Conservation (phyloP, 164 flowering plant species). For the Cinnamomum micranthum region DNA sequence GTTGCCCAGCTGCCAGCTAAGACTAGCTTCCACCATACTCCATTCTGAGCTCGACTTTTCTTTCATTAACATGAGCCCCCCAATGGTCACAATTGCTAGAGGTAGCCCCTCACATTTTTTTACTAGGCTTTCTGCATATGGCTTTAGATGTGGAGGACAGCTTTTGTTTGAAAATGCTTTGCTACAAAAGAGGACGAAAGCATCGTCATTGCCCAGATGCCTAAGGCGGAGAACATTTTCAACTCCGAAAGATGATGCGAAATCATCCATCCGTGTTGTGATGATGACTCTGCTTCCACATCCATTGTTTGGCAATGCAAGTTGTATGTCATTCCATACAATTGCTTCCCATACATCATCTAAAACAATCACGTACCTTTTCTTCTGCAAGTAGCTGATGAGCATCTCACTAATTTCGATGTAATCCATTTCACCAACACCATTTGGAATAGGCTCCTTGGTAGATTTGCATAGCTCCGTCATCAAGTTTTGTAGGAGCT, state of each 20-base stretch:
- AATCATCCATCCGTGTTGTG: slow-evolving; percentile 29
- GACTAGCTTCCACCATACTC: slow-evolving; percentile 6
- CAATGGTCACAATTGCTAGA: slow-evolving; percentile 19
- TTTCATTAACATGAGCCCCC: slow-evolving; percentile 10
- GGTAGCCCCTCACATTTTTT: slow-evolving; percentile 24
- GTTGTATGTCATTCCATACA: background rate
- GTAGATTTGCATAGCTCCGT: background rate
- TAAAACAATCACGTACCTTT: slow-evolving; percentile 31
- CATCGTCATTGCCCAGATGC: background rate
- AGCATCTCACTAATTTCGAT: background rate
- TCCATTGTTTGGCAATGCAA: slow-evolving; percentile 1
- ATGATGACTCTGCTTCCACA: slow-evolving; percentile 29
- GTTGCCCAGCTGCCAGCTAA: slow-evolving; percentile 13
- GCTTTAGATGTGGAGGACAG: background rate
- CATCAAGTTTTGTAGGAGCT: background rate
- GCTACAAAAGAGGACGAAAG: slow-evolving; percentile 7
- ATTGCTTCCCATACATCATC: slow-evolving; percentile 39
- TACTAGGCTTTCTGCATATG: slow-evolving; percentile 3
- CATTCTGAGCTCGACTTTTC: slow-evolving; percentile 7
- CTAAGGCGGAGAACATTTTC: background rate
- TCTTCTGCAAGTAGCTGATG: background rate
- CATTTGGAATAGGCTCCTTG: background rate
- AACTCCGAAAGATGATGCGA: slow-evolving; percentile 12
- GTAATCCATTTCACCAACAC: background rate
- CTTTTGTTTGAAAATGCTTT: slow-evolving; percentile 4